Percentiles rank a stretch among this genome's conserved stretches.
Conservation (phyloP, 345 rosid species). For the Mercurialis annua region DNA sequence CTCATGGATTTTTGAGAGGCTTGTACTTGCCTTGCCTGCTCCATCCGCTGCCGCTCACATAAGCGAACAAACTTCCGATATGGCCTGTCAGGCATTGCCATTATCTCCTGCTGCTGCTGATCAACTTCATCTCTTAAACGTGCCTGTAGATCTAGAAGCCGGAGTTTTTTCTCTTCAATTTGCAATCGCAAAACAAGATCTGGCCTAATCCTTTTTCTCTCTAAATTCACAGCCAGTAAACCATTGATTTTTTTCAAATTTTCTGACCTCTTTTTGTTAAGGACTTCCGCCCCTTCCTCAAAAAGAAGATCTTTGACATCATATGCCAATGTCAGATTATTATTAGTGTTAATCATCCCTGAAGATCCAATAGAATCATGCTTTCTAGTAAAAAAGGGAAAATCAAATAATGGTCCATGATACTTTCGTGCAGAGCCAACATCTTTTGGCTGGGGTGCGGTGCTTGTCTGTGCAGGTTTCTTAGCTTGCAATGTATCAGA, state of each 20-base stretch:
- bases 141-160: slow-evolving; percentile 71
- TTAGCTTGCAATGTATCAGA: slow-evolving; percentile 67
- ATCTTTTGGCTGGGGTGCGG: slow-evolving; percentile 65
- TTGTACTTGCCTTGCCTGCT: slow-evolving; percentile 84
- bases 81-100: slow-evolving; percentile 98
- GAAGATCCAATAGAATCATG: slow-evolving; percentile 78
- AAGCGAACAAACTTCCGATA: slow-evolving; percentile 95
- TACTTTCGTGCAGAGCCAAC: slow-evolving; percentile 77
- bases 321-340: slow-evolving; percentile 77
- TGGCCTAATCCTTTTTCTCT: slow-evolving; percentile 96
- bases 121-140: slow-evolving; percentile 93
- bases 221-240: slow-evolving; percentile 76
- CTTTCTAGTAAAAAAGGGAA: slow-evolving; percentile 95
- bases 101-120: slow-evolving; percentile 93
- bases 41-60: slow-evolving; percentile 95
- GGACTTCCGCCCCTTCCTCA: slow-evolving; percentile 87
- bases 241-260: slow-evolving; percentile 79
- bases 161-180: slow-evolving; percentile 93
- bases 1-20: slow-evolving; percentile 76
- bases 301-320: slow-evolving; percentile 85
- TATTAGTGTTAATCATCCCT: slow-evolving; percentile 59
- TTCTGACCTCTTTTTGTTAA: slow-evolving; percentile 69
- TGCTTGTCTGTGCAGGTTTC: slow-evolving; percentile 56
- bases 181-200: slow-evolving; percentile 97
- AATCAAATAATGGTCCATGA: slow-evolving; percentile 98